Base-by-base conservation (phyloP, 2,329 filamentous ascomycete species). In the Monilinia laxa region DNA sequence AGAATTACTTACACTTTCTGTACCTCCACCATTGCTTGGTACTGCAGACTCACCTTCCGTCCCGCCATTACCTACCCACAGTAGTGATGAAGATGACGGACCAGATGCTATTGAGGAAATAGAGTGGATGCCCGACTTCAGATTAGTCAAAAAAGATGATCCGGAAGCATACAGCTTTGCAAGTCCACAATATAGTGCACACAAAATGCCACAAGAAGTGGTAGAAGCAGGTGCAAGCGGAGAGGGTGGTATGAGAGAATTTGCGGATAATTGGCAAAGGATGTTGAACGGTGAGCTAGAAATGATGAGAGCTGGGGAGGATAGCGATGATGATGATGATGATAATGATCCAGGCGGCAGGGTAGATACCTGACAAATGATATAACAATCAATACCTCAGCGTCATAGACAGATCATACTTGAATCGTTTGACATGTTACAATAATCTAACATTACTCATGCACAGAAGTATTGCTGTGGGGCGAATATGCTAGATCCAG, bases 181-280 rank as follows among this genome's bases (percentile, higher is more conserved):
- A 71, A 90, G 91, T 5, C 86, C 92, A 1, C 91, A 94, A 74
- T 98, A 96, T 78, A 97, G 93, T 69, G 94, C 95, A 3, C 94
- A 98, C 76, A 99, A 98, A 79, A 80, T 99, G 72, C 95, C 95
- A 0, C 93, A 89, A 77, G 95, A 99, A 73, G 92, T 98, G 2
- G 93, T 97, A 2, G 87, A 90, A 72, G 88, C 87, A 25, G 85
- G 86, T 71, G 74, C 85, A 71, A 84, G 84, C 1, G 90, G 90
- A 4, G 87, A 91, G 65, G 91, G 90, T 3, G 90, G 90, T 0
- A 84, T 98, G 80, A 84, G 89, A 68, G 93, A 96, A 78, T 93
- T 95, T 79, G 87, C 90, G 69, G 83, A 84, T 71, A 85, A 89
- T 75, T 94, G 91, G 91, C 87, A 87, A 75, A 83, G 88, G 52